phyloP scores from a whole-genome alignment of 306 rosid genomes.

The Glycine soja region DNA sequence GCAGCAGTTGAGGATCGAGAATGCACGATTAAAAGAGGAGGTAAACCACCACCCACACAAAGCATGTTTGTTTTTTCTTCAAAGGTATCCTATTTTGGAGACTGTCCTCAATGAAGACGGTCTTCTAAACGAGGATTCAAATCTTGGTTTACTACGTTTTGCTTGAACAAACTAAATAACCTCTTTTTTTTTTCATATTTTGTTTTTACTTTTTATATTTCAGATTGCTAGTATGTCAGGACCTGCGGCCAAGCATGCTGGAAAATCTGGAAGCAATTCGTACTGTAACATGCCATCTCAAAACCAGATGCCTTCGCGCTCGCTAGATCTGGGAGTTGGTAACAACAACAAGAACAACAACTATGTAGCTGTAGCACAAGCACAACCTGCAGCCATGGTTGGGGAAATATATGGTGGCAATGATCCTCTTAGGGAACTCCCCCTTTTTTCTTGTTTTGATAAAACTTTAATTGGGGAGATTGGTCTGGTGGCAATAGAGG shows the following conservation, averaged over 20 bases:
- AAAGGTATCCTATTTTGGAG: no score
- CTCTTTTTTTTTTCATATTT: background rate
- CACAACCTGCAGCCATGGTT: no score
- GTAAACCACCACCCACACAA: conserved; percentile 25
- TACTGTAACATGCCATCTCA: conserved; percentile 26
- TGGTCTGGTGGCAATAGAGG: conserved; percentile 81
- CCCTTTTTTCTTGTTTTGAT: conserved; percentile 60
- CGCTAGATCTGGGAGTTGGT: conserved; percentile 55
- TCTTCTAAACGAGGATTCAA: no score
- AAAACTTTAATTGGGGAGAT: conserved; percentile 68
- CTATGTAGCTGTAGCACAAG: no score
- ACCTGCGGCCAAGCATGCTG: conserved; percentile 53
- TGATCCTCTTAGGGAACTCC: conserved; percentile 55
- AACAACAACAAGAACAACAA: no score
- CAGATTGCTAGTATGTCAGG: conserved; percentile 70
- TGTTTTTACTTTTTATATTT: background rate
- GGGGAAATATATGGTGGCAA: conserved; percentile 54
- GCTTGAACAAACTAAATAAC: no score
- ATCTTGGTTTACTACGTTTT: background rate
- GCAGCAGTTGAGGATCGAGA: conserved; percentile 72
- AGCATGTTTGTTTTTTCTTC: background rate
- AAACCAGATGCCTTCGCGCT: conserved; percentile 53
- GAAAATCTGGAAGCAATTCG: conserved; percentile 11
- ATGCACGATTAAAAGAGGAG: conserved; percentile 68
- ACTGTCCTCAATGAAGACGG: no score